These are phyloP conservation scores for Alternaria gaisen DNA, from an alignment of 2,329 filamentous ascomycete species.

Conservation along the genomic window DNA sequence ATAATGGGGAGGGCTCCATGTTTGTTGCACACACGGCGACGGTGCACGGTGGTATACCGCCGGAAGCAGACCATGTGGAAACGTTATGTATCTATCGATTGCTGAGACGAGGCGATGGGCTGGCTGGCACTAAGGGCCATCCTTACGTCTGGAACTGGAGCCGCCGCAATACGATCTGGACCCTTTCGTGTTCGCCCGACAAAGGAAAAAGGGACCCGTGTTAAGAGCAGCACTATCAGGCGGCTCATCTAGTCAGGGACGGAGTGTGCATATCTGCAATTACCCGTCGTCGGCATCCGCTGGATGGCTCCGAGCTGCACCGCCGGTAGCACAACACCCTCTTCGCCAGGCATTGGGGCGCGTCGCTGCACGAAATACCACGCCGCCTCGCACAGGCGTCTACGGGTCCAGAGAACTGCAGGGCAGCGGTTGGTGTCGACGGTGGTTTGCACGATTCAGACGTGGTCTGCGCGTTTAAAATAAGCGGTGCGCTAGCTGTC, in stretches of 20 bases:
- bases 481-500: conserved; percentile 37
- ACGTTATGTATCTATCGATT: neutral
- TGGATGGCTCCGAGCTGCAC: conserved; percentile 8
- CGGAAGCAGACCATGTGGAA: conserved; percentile 15
- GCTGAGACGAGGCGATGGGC: conserved; percentile 14
- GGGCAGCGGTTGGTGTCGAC: conserved; percentile 26
- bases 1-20: conserved; percentile 1
- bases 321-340: conserved; percentile 13
- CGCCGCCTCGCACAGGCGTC: conserved; percentile 36
- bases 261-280: conserved; percentile 19
- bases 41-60: conserved; percentile 1
- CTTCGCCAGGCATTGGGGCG: conserved; percentile 15
- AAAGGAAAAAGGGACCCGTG: conserved; percentile 13
- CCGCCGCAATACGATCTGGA: conserved; percentile 28
- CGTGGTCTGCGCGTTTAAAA: conserved; percentile 41
- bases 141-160: conserved; percentile 23
- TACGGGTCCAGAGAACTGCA: conserved; percentile 24
- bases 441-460: conserved; percentile 28
- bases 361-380: conserved; percentile 30
- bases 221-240: conserved; percentile 9
- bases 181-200: conserved; percentile 15
- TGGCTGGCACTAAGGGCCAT: conserved; percentile 19
- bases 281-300: conserved; percentile 16
- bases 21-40: conserved; percentile 8
- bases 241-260: conserved; percentile 34